Conservation (phyloP, 306 rosid genomes). For the Spatholobus suberectus region DNA sequence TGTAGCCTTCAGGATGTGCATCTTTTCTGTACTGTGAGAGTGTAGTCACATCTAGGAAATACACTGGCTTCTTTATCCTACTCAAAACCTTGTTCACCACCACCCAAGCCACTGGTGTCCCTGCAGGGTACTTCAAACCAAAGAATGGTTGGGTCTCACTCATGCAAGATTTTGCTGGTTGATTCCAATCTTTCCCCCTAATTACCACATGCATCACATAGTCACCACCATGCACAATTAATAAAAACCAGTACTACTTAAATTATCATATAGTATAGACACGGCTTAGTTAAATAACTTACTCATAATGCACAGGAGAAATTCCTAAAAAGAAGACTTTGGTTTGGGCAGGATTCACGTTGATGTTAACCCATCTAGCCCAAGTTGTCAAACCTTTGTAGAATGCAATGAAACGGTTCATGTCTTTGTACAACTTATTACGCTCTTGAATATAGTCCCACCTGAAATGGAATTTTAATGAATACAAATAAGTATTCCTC, state of each 20-base stretch:
- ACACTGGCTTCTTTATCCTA: conserved; percentile 77
- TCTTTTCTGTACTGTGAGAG: conserved; percentile 86
- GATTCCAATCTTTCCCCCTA: conserved; percentile 93
- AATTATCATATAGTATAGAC: neutral
- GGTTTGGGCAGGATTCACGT: conserved; percentile 79
- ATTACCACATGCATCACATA: neutral
- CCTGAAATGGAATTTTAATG: conserved; percentile 46
- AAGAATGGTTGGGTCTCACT: conserved; percentile 68
- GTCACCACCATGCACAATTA: conserved; percentile 20
- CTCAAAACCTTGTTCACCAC: conserved; percentile 83
- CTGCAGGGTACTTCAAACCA: conserved; percentile 81
- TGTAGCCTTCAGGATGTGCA: conserved; percentile 81
- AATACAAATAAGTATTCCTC: neutral
- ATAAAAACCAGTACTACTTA: neutral
- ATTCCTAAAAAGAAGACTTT: conserved; percentile 92
- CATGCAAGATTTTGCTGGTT: conserved; percentile 80
- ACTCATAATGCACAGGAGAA: conserved; percentile 94
- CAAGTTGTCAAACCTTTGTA: conserved; percentile 93
- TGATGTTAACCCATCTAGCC: conserved; percentile 86
- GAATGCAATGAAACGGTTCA: conserved; percentile 77
- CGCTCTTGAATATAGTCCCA: conserved; percentile 83
- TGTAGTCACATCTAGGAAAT: conserved; percentile 74
- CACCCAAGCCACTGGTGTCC: conserved; percentile 87
- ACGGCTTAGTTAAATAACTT: no score
- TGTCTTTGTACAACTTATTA: conserved; percentile 70